Percentiles rank a stretch among this genome's conserved stretches.
Evolutionary conservation across 139 green algal genomes (phyloP).

Genomic region (Limnomonas spitsbergensis): DNA sequence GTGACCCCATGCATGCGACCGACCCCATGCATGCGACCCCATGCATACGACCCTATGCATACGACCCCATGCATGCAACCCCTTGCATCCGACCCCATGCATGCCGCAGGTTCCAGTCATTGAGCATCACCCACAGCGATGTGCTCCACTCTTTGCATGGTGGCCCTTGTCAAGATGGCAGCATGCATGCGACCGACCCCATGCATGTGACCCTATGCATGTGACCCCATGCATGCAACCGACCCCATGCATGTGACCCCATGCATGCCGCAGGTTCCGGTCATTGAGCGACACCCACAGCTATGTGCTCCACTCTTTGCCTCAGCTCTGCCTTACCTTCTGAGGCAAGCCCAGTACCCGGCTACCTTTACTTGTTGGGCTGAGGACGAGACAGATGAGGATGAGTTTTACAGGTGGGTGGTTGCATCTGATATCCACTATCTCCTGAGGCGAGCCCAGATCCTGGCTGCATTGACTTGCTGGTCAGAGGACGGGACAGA

Average conservation of each 20-base stretch:
- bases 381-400: slow-evolving; percentile 17
- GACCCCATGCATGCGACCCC: not conserved
- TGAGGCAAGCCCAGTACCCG: slow-evolving; percentile 6
- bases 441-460: not conserved
- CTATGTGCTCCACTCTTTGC: slow-evolving; percentile 1
- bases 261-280: not conserved
- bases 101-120: not conserved
- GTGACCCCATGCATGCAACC: too few relatives aligned
- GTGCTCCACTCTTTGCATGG: not conserved
- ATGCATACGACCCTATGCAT: too few relatives aligned
- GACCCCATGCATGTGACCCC: too few relatives aligned
- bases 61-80: too few relatives aligned
- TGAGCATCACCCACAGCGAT: not conserved
- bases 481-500: slow-evolving; percentile 15
- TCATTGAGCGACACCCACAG: not conserved
- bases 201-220: too few relatives aligned
- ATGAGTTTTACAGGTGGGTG: slow-evolving; percentile 14
- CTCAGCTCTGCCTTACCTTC: not conserved
- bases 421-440: not conserved
- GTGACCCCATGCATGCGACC: not conserved
- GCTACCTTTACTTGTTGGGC: not conserved
- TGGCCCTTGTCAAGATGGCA: too few relatives aligned
- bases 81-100: too few relatives aligned
- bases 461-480: not conserved
- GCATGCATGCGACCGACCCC: too few relatives aligned